Base-by-base conservation (phyloP, 2,329 filamentous ascomycete species). In the Raffaelea deltoideospora region DNA sequence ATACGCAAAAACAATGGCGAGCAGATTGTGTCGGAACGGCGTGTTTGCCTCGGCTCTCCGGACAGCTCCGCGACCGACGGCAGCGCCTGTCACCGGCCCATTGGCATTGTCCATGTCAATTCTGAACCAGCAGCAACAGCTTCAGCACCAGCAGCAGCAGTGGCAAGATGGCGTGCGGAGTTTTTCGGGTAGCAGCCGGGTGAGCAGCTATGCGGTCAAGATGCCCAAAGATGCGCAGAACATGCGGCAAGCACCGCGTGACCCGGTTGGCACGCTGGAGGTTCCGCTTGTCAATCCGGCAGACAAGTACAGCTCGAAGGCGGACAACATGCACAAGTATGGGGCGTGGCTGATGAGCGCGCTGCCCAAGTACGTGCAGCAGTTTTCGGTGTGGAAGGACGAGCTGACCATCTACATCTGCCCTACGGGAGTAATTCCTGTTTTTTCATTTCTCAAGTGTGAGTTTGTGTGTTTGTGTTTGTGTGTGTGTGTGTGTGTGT, bases 351-450 rank as follows among this genome's bases (percentile, higher is more conserved):
- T 98, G 53, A 88, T 98, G 75, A 87, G 86, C 48, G 93, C 84
- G 60, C 63, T 98, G 53, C 92, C 90, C 51, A 96, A 95, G 69
- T 95, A 94, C 63, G 75, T 98, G 51, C 92, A 98, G 66, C 90
- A 98, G 64, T 96, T 96, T 66, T 93, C 87, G 11, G 88, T 98
- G 38, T 98, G 90, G 90, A 98, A 98, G 66, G 90, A 98, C 56
- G 90, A 98, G 63, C 76, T 98, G 55, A 86, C 81, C 50, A 84
- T 95, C 57, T 88, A 92, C 61, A 90, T 96, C 53, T 69, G 84
- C 33, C 90, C 90, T 2, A 64, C 81, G 27, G 90, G 85, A 48
- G 76, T 96, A 49, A 74, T 95, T 48, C 90, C 90, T 28, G 81
- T 93, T 51, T 87, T 98, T 60, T 76, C 72, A 43, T 98, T 98